Percentiles rank a stretch among this genome's conserved stretches.
phyloP scores from a whole-genome alignment of 1,284 basidiomycete species.

The Sporisorium exsertum region DNA sequence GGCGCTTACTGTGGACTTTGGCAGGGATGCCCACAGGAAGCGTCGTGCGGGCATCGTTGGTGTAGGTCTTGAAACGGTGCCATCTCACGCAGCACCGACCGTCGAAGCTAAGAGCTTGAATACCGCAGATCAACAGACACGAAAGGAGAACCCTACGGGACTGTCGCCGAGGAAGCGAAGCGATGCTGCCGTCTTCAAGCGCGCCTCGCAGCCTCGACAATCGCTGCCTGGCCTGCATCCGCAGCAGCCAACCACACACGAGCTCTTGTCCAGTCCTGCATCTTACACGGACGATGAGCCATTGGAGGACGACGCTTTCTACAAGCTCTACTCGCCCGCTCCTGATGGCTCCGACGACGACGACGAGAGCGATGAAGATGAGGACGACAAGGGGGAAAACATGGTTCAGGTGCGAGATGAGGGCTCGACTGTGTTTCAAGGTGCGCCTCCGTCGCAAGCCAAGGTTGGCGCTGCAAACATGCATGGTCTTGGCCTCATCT shows the following conservation, averaged over 20 bases:
- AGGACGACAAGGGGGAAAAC: background rate
- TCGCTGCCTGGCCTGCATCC: constrained; percentile 13
- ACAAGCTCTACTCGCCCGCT: constrained; percentile 48
- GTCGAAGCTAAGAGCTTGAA: background rate
- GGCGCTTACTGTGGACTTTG: constrained; percentile 22
- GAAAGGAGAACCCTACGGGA: background rate
- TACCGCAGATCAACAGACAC: background rate
- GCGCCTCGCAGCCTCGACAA: constrained; percentile 7
- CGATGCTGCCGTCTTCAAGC: background rate
- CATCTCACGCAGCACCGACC: background rate
- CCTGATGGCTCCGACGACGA: constrained; percentile 29
- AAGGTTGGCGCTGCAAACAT: background rate
- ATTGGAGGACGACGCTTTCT: constrained; percentile 46
- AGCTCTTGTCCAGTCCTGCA: constrained; percentile 25
- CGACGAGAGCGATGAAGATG: constrained; percentile 27
- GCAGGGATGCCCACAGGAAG: constrained; percentile 11
- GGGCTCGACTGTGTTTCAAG: background rate
- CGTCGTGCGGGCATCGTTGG: constrained; percentile 38
- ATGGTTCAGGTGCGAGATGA: background rate
- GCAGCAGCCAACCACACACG: constrained; percentile 24
- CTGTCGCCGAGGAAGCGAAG: background rate
- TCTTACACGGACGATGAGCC: constrained; percentile 37
- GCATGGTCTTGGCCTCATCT: constrained; percentile 19
- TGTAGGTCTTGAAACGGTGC: constrained; percentile 23
- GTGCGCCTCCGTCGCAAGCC: background rate